These are phyloP conservation scores for Luffa aegyptiaca DNA, from an alignment of 306 rosid species.

Conservation along the genomic window DNA sequence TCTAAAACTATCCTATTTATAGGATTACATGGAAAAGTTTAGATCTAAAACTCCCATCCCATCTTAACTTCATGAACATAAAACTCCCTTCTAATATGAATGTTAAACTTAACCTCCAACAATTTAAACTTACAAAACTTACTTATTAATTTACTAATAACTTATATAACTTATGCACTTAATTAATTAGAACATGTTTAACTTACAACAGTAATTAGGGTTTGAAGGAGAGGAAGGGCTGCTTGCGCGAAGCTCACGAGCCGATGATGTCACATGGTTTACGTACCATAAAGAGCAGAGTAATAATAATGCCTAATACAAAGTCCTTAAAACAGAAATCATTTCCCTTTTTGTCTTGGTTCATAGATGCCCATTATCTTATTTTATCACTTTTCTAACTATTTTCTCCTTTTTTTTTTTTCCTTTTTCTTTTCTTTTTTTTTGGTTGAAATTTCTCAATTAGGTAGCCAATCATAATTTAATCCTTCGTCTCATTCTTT, in stretches of 20 bases:
- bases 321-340: neutral
- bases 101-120: no score
- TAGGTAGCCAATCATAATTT: neutral
- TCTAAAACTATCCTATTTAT: no score
- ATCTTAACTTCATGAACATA: no score
- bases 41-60: no score
- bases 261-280: neutral
- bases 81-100: no score
- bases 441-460: neutral
- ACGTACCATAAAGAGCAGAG: neutral
- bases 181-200: no score
- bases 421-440: neutral
- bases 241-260: slow-evolving; percentile 1
- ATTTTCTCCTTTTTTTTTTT: neutral
- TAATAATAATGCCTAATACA: neutral
- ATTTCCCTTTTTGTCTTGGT: neutral
- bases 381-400: neutral
- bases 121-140: no score
- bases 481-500: neutral
- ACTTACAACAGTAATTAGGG: neutral
- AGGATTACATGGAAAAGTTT: no score
- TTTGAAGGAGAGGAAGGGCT: neutral
- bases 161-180: no score
- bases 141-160: no score
- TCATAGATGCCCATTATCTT: slow-evolving; percentile 2